A percentile compares a stretch with the other conserved stretches of the same genome.
Evolutionary conservation across 106 monocot species (phyloP).

Genomic region (Allium cepa): DNA sequence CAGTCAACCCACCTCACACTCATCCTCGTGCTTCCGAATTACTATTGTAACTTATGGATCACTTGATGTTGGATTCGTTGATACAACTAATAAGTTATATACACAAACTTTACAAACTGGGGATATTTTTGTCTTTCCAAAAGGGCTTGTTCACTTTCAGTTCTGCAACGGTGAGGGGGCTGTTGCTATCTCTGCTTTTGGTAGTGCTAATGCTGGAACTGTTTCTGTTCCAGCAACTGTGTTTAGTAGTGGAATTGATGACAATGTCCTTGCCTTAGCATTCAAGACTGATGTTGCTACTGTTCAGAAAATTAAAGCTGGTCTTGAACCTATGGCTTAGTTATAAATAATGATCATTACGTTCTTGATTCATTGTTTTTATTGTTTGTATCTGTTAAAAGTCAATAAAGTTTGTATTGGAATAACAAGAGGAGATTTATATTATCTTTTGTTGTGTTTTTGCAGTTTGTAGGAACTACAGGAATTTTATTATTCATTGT

Average conservation of each 20-base stretch:
- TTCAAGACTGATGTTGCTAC: conserved; percentile 23
- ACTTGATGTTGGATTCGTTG: conserved; percentile 17
- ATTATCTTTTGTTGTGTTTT: too few relatives aligned
- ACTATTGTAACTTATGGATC: conserved; percentile 3
- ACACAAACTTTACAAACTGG: background rate
- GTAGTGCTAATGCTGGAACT: conserved; percentile 14
- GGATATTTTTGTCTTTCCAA: conserved; percentile 19
- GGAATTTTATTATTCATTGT: too few relatives aligned
- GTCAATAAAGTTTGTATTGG: too few relatives aligned
- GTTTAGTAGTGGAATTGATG: conserved; percentile 19
- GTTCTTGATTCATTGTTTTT: too few relatives aligned
- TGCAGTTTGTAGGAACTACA: too few relatives aligned
- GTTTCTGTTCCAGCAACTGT: conserved; percentile 16
- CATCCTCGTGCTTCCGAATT: conserved; percentile 18
- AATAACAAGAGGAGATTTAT: too few relatives aligned
- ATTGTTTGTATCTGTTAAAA: too few relatives aligned
- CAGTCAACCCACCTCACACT: conserved; percentile 15
- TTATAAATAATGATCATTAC: background rate
- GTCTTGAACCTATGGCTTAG: conserved; percentile 1
- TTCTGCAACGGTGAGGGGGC: conserved; percentile 3
- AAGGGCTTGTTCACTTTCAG: conserved; percentile 18
- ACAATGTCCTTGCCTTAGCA: conserved; percentile 10
- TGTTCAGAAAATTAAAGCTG: conserved; percentile 3
- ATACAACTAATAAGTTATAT: conserved; percentile 17
- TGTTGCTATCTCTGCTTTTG: conserved; percentile 15